Conservation (phyloP, 2,329 filamentous ascomycete genomes). For the Diaporthe helianthi region DNA sequence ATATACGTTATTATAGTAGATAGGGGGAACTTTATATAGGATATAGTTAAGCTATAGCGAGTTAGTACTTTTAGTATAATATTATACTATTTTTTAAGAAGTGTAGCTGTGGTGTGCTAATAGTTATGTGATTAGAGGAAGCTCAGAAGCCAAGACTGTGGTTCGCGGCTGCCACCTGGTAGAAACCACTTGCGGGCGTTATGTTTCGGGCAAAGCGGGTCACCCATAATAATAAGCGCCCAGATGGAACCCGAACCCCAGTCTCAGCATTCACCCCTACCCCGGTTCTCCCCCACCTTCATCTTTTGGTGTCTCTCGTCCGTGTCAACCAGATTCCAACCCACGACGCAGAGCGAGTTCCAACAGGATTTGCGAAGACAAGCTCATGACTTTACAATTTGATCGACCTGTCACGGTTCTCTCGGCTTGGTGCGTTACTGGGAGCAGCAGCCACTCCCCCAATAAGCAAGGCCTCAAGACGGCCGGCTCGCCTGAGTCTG, state of each 20-base stretch:
- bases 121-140: not conserved
- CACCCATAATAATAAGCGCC: not conserved
- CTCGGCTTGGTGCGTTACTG: conserved; percentile 11
- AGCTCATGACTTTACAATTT: not conserved
- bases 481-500: not conserved
- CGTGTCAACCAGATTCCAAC: too few species aligned
- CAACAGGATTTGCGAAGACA: not conserved
- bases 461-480: not conserved
- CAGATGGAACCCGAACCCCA: not conserved
- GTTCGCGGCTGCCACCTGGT: not conserved
- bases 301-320: not conserved
- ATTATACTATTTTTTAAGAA: too few species aligned
- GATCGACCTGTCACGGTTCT: conserved; percentile 13
- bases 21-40: too few species aligned
- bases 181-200: not conserved
- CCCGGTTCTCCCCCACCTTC: not conserved
- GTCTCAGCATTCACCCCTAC: not conserved
- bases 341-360: not conserved
- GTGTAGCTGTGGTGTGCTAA: too few species aligned
- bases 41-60: too few species aligned
- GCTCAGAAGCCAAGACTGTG: not conserved
- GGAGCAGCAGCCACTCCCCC: not conserved
- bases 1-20: too few species aligned
- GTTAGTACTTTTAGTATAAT: too few species aligned
- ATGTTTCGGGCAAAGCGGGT: not conserved